A percentile compares a stretch with the other conserved stretches of the same genome.
Evolutionary conservation across 768 basidiomycete species (phyloP).

Genomic region (Suillus plorans): DNA sequence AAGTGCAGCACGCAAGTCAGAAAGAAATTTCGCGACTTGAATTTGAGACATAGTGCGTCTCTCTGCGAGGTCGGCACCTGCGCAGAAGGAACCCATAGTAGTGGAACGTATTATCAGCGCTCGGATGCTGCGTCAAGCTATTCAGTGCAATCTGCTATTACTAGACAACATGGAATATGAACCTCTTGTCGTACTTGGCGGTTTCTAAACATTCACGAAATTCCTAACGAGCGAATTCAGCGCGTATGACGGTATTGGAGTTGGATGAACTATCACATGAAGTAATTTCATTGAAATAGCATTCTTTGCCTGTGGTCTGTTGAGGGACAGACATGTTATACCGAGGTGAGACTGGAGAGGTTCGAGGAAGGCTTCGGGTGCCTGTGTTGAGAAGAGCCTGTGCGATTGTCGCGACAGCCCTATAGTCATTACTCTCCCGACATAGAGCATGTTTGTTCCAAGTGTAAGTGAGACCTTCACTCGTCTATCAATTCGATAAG

Average conservation of each 20-base stretch:
- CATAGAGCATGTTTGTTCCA: not conserved
- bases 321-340: conserved; percentile 72
- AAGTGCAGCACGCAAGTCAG: conserved; percentile 69
- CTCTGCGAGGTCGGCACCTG: conserved; percentile 88
- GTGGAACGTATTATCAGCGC: conserved; percentile 84
- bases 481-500: not conserved
- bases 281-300: conserved; percentile 79
- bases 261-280: conserved; percentile 41
- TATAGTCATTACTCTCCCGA: not conserved
- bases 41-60: conserved; percentile 75
- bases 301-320: conserved; percentile 83
- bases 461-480: not conserved
- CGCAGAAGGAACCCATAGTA: conserved; percentile 78
- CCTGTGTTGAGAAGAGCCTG: conserved; percentile 22
- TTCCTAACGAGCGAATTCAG: conserved; percentile 46
- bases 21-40: conserved; percentile 78
- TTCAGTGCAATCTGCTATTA: not conserved
- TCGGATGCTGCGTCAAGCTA: conserved; percentile 50
- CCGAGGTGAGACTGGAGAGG: conserved; percentile 56
- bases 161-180: conserved; percentile 13
- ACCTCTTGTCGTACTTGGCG: conserved; percentile 69
- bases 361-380: conserved; percentile 46
- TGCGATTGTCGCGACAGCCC: not conserved
- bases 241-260: conserved; percentile 9
- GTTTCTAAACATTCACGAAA: conserved; percentile 66